Conservation (phyloP, 257 asterid species). For the Thymus quinquecostatus region DNA sequence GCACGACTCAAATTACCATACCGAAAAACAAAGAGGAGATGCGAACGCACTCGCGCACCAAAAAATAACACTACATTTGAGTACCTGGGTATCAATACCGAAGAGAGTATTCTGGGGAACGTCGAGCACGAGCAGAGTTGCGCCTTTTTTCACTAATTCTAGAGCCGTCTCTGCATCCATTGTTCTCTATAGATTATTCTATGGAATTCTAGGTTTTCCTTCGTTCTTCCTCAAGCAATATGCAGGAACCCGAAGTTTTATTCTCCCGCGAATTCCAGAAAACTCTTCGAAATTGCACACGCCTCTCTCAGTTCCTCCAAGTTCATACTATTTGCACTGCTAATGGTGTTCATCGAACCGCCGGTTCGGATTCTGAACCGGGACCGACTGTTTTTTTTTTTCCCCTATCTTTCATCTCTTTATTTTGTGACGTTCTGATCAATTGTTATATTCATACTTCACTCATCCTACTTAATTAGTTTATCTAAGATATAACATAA, state of each 20-base stretch:
- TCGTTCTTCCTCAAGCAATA: background rate
- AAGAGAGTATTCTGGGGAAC: conserved; percentile 84
- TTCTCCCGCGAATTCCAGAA: conserved; percentile 28
- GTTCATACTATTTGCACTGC: too few species aligned
- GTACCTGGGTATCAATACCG: conserved; percentile 85
- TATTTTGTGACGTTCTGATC: too few species aligned
- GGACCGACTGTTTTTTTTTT: too few species aligned
- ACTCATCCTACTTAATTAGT: too few species aligned
- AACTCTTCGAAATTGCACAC: conserved; percentile 1
- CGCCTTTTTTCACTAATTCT: conserved; percentile 69
- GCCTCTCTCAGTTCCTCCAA: too few species aligned
- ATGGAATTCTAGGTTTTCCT: background rate
- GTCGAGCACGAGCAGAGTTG: conserved; percentile 71
- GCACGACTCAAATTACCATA: background rate
- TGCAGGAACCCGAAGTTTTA: background rate
- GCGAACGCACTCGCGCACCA: background rate
- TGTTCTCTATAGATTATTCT: background rate
- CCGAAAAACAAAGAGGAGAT: background rate
- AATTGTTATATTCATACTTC: too few species aligned
- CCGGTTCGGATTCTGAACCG: too few species aligned
- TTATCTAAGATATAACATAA: too few species aligned
- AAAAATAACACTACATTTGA: background rate
- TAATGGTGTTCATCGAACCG: too few species aligned
- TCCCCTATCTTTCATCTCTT: too few species aligned
- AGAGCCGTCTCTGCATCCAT: conserved; percentile 81